Conservation (phyloP, 2,329 filamentous ascomycete genomes). For the Purpureocillium takamizusanense region DNA sequence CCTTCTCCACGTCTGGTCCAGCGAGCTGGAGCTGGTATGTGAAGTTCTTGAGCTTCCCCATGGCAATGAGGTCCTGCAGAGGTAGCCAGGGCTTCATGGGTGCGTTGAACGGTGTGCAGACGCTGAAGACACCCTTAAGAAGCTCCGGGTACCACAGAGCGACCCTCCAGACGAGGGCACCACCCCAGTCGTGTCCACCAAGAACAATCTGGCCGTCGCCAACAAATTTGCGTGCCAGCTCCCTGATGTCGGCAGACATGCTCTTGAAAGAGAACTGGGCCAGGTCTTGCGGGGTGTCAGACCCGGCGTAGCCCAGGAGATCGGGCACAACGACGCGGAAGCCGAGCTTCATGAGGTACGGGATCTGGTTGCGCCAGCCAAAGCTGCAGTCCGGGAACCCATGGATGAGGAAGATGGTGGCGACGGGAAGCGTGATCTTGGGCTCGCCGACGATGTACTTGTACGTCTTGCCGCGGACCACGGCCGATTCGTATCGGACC, state of each 20-base stretch:
- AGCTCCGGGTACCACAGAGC: slow-evolving; percentile 66
- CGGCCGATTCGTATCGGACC: slow-evolving; percentile 52
- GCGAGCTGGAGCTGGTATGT: slow-evolving; percentile 77
- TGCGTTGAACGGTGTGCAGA: slow-evolving; percentile 67
- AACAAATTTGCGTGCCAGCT: slow-evolving; percentile 51
- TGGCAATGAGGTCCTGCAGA: slow-evolving; percentile 50
- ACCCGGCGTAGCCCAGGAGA: slow-evolving; percentile 78
- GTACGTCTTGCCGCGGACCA: slow-evolving; percentile 63
- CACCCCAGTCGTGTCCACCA: slow-evolving; percentile 92
- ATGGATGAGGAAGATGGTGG: slow-evolving; percentile 51
- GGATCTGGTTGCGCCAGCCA: slow-evolving; percentile 87
- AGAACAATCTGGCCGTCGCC: slow-evolving; percentile 56
- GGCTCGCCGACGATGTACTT: slow-evolving; percentile 51
- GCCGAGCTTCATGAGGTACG: slow-evolving; percentile 60
- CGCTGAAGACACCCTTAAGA: slow-evolving; percentile 64
- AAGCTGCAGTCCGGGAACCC: slow-evolving; percentile 78
- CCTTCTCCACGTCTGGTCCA: slow-evolving; percentile 54
- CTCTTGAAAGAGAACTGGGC: slow-evolving; percentile 62
- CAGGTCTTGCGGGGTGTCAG: slow-evolving; percentile 55
- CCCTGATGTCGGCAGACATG: slow-evolving; percentile 65
- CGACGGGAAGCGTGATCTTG: slow-evolving; percentile 25
- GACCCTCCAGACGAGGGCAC: slow-evolving; percentile 64
- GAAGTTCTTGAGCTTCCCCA: slow-evolving; percentile 55
- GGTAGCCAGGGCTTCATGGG: slow-evolving; percentile 44
- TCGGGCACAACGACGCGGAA: slow-evolving; percentile 78